These are phyloP conservation scores for Fusarium graminum DNA, from an alignment of 2,329 filamentous ascomycete species.

Conservation along the genomic window DNA sequence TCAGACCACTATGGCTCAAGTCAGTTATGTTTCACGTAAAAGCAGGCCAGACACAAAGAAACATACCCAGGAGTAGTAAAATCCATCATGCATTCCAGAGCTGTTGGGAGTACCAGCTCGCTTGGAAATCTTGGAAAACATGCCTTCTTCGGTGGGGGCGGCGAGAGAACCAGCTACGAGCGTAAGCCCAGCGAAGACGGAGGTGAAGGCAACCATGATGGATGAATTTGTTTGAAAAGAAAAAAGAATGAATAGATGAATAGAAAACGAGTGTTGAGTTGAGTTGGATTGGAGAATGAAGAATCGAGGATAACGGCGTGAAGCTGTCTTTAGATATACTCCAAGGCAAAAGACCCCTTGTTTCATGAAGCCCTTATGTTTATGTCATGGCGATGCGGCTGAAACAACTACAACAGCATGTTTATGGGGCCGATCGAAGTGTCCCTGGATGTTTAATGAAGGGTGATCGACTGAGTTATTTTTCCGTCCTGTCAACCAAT, in stretches of 20 bases:
- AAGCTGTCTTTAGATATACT: constrained; percentile 10
- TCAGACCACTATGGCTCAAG: constrained; percentile 57
- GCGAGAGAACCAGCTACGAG: constrained; percentile 42
- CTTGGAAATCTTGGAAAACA: constrained; percentile 49
- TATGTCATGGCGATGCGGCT: constrained; percentile 32
- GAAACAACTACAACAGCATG: constrained; percentile 36
- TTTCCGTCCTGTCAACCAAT: constrained; percentile 42
- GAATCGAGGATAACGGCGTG: neutral
- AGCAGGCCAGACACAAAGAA: neutral
- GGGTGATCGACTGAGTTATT: constrained; percentile 30
- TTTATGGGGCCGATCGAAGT: constrained; percentile 30
- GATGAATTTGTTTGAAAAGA: constrained; percentile 26
- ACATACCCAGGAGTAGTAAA: constrained; percentile 58
- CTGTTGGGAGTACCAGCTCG: constrained; percentile 54
- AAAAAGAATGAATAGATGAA: constrained; percentile 32
- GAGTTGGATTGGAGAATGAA: constrained; percentile 1
- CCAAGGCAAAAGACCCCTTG: neutral
- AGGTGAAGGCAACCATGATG: constrained; percentile 45
- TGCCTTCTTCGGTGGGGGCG: constrained; percentile 33
- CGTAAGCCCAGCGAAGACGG: constrained; percentile 46
- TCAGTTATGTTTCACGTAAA: neutral
- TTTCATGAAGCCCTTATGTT: constrained; percentile 20
- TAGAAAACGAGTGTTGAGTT: constrained; percentile 28
- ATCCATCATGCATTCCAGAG: constrained; percentile 55
- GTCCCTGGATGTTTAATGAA: constrained; percentile 40